Evolutionary conservation across 2,329 filamentous ascomycete genomes (phyloP).

Genomic region (Chalara sp.): DNA sequence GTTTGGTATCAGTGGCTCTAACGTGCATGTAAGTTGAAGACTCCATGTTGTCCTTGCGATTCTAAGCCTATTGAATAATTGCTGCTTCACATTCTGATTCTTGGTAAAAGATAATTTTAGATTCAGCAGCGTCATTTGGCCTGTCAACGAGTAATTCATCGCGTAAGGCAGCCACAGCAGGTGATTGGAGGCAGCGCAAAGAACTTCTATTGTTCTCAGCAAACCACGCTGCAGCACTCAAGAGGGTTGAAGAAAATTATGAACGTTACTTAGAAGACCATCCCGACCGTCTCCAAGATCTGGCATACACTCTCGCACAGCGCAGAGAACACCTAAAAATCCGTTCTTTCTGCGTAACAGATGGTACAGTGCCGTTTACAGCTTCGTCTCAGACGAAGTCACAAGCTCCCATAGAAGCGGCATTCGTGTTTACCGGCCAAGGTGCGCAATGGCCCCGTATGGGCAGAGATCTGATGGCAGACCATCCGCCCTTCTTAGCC

Average conservation of each 20-base stretch:
- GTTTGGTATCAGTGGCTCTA: slow-evolving; percentile 19
- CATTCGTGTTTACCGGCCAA: slow-evolving; percentile 20
- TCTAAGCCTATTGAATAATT: neutral
- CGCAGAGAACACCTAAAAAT: slow-evolving; percentile 1
- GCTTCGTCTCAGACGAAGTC: neutral
- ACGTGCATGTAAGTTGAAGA: slow-evolving; percentile 7
- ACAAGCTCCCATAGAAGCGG: neutral
- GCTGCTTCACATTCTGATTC: neutral
- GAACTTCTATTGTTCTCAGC: slow-evolving; percentile 8
- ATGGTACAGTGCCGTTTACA: neutral
- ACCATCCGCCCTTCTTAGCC: neutral
- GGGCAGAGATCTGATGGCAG: slow-evolving; percentile 10
- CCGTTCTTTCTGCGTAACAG: slow-evolving; percentile 1
- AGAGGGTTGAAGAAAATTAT: neutral
- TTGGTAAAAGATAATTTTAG: slow-evolving; percentile 1
- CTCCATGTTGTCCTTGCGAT: neutral
- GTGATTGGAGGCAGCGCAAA: neutral
- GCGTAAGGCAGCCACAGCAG: neutral
- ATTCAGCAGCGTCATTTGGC: slow-evolving; percentile 5
- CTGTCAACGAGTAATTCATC: neutral
- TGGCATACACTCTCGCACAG: slow-evolving; percentile 5
- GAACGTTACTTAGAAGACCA: neutral
- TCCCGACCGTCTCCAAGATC: neutral
- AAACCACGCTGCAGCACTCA: slow-evolving; percentile 3
- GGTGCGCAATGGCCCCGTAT: slow-evolving; percentile 18